Evolutionary conservation across 1,284 basidiomycete species (phyloP).

Genomic region (Leccinum fuscescens): DNA sequence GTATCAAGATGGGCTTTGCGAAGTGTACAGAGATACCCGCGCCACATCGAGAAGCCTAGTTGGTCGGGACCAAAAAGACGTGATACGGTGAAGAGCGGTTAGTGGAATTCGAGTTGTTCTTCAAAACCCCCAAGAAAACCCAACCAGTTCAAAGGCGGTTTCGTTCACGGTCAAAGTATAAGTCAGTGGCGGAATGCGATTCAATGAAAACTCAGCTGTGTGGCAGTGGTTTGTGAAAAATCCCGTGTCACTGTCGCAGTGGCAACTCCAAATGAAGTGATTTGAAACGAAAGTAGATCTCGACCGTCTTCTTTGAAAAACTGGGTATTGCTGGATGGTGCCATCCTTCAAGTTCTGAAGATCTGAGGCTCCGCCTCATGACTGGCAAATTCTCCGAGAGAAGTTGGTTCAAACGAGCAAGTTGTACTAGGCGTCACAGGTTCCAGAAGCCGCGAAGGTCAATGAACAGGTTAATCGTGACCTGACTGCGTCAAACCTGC

Average conservation of each 20-base stretch:
- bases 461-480: background rate
- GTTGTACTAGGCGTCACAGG: background rate
- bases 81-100: background rate
- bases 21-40: background rate
- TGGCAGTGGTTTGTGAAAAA: background rate
- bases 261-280: background rate
- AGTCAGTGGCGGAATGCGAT: background rate
- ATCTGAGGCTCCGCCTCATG: background rate
- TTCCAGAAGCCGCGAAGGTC: background rate
- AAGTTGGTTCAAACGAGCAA: background rate
- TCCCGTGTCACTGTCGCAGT: background rate
- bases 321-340: background rate
- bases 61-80: background rate
- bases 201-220: background rate
- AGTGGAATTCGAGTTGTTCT: background rate
- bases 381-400: background rate
- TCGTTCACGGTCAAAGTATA: background rate
- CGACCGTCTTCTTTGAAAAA: background rate
- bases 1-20: constrained; percentile 24
- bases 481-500: background rate
- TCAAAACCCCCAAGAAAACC: background rate
- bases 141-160: background rate
- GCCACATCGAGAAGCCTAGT: background rate
- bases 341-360: background rate
- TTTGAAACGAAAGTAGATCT: background rate